Evolutionary conservation across 306 rosid species (phyloP).

Genomic region (Senna siamea): DNA sequence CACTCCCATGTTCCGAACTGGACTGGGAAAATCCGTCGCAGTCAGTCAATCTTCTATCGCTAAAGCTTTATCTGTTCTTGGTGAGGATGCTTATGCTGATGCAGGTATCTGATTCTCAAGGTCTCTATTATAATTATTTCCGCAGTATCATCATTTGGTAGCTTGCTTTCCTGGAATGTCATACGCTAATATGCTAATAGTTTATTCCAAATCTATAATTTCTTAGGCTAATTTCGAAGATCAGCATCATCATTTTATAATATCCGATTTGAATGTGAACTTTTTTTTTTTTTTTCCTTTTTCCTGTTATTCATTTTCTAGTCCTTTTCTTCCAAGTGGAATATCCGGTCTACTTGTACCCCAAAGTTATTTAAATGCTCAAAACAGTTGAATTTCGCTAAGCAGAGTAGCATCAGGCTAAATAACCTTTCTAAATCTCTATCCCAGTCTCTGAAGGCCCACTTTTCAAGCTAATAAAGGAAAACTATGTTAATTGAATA

Average conservation of each 20-base stretch:
- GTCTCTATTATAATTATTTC: not conserved
- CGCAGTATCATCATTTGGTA: not conserved
- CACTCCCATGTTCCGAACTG: constrained; percentile 54
- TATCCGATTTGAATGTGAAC: not conserved
- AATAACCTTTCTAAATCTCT: not conserved
- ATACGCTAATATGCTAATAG: not conserved
- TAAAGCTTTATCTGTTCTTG: constrained; percentile 53
- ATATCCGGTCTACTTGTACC: not conserved
- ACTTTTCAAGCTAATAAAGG: not conserved
- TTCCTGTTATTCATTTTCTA: not conserved
- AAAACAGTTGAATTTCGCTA: not conserved
- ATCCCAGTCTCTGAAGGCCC: not conserved
- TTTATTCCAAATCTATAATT: not conserved
- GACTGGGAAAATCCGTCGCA: constrained; percentile 49
- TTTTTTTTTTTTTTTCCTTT: no score
- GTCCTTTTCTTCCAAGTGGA: not conserved
- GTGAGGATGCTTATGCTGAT: constrained; percentile 31
- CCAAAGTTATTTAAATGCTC: not conserved
- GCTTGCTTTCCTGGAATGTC: not conserved
- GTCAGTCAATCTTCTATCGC: constrained; percentile 56
- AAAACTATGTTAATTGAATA: not conserved
- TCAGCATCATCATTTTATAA: no score
- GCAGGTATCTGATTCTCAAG: constrained; percentile 24
- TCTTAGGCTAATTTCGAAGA: not conserved
- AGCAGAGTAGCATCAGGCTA: not conserved